These are phyloP conservation scores for Exophiala bonariae DNA, from an alignment of 2,329 filamentous ascomycete genomes.

Conservation along the genomic window DNA sequence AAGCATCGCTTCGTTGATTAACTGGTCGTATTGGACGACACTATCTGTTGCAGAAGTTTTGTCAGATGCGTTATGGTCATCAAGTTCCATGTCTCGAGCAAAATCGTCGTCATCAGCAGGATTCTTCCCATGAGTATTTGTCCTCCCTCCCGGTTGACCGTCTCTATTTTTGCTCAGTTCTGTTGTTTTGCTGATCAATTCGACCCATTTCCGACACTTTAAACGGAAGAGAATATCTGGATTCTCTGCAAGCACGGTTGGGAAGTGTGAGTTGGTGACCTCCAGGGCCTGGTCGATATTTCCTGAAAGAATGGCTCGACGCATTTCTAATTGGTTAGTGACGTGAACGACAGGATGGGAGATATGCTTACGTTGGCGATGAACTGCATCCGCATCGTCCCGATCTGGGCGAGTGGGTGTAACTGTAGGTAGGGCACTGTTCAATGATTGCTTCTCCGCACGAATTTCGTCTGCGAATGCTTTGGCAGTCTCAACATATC, in stretches of 20 bases:
- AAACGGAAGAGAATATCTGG: constrained; percentile 85
- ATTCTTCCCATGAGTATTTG: constrained; percentile 41
- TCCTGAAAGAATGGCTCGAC: constrained; percentile 82
- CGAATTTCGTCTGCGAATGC: constrained; percentile 83
- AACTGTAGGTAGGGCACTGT: constrained; percentile 56
- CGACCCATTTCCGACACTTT: constrained; percentile 87
- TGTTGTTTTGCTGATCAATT: constrained; percentile 79
- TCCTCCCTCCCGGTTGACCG: constrained; percentile 31
- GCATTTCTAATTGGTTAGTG: constrained; percentile 63
- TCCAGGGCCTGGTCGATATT: constrained; percentile 91
- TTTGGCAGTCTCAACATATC: constrained; percentile 88
- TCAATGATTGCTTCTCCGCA: constrained; percentile 69
- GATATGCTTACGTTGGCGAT: constrained; percentile 74
- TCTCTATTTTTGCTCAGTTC: constrained; percentile 58
- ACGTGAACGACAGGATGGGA: background rate
- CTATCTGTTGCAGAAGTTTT: constrained; percentile 32
- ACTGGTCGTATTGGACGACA: constrained; percentile 41
- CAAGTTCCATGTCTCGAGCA: constrained; percentile 59
- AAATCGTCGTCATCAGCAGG: constrained; percentile 37
- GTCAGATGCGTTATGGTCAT: constrained; percentile 42
- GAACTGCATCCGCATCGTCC: constrained; percentile 82
- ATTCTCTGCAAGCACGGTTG: constrained; percentile 75
- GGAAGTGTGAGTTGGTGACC: constrained; percentile 75
- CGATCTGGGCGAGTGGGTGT: constrained; percentile 53
- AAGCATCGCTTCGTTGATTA: constrained; percentile 69